Evolutionary conservation across 202 grass and related monocot genomes (phyloP), one percentile per base, ranked within the genome.

Genomic region (Panicum virgatum): DNA sequence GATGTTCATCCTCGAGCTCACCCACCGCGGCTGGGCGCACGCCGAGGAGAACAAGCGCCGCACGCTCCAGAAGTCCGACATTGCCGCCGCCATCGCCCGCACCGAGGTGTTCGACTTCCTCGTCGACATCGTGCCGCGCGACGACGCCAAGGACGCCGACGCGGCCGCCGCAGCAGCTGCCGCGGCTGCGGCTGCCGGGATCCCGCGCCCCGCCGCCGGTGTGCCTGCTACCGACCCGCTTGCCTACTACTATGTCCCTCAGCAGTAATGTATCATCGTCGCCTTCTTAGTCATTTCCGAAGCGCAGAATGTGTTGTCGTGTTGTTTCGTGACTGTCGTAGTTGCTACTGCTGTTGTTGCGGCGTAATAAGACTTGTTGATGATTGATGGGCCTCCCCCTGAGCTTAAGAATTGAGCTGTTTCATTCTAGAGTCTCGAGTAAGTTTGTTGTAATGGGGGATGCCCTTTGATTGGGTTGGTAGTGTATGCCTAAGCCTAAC

Each of bases 1-100:
- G 85, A 91, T 91, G 85, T 90, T 90, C 84, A 90, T 90, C 75
- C 89, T 90, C 69, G 89, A 90, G 85, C 89, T 90, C 76, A 90
- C 89, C 76, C 85, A 91, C 77, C 89, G 89, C 62, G 89, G 89
- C 64, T 91, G 89, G 89, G 85, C 82, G 64, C 89, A 91, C 77
- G 89, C 89, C 25, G 89, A 91, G 77, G 89, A 91, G 85, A 91
- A 91, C 85, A 91, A 91, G 85, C 89, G 89, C 72, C 89, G 89
- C 60, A 88, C 89, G 72, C 85, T 91, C 2, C 89, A 91, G 89
- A 91, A 91, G 82, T 88, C 85, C 36, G 89, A 91, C 85, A 91
- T 91, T 78, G 89, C 89, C 23, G 89, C 82, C 2, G 89, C 89
- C 77, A 88, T 91, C 81, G 81, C 89, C 8, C 89, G 89, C 32